Evolutionary conservation across 2,329 filamentous ascomycete genomes (phyloP), one percentile per base, ranked within the genome.

Genomic region (Ophiocordyceps camponoti-saundersi): DNA sequence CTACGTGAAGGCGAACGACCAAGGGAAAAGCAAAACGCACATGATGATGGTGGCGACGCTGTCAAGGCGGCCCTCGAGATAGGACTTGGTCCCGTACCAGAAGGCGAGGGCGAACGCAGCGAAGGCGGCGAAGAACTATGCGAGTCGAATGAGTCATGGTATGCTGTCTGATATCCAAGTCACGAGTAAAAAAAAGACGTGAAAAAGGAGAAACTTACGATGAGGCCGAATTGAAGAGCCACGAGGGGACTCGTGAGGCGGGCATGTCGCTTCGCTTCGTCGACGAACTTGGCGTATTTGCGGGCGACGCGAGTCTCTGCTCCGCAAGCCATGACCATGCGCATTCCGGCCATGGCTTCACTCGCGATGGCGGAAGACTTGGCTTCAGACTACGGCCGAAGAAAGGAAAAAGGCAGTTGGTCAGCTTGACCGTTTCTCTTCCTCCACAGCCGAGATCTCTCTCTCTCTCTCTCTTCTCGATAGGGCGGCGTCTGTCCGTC

Each of bases 241-340:
- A 75, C 49, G 6, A 78, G 56, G 1, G 76, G 76, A 6, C 71
- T 64, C 40, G 68, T 69, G 43, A 57, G 63, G 42, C 71, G 61
- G 1, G 71, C 72, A 48, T 73, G 67, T 46, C 61, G 63, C 48
- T 66, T 70, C 1, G 74, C 70, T 47, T 75, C 69, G n/a, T 70
- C 63, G 20, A 77, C 70, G 65, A 72, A 79, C 6, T 64, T 61
- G 15, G 67, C 59, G 55, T 79, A 81, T 32, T 71, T 73, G 44
- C 65, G 60, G 0, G 67, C 62, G 47, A 80, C 68, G 6, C 73
- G 69, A 15, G 61, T 56, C 56, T 81, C 73, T 13, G 79, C 79
- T 34, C 77, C 76, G 53, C 76, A 81, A 0, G 78, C 78, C 36
- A 73, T 68, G 32, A 82, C 66, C 67, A 80, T 82, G 7, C 76